Conservation (phyloP, 179 eudicot species). For the Beta lomatogona region DNA sequence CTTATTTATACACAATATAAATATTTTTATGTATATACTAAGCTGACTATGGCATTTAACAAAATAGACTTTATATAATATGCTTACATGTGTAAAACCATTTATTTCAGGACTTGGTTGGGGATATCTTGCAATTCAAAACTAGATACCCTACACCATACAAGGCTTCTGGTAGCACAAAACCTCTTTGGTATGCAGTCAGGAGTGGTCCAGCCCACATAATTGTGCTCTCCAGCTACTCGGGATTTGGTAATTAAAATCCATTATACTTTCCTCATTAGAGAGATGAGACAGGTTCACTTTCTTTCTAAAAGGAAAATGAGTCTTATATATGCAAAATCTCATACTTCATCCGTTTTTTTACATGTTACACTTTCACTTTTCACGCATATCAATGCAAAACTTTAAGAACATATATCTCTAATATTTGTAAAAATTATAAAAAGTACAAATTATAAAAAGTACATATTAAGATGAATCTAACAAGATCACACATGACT, state of each 20-base stretch:
- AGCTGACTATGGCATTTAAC: no score
- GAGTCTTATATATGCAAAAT: no score
- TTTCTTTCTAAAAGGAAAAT: neutral
- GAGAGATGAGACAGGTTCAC: conserved; percentile 55
- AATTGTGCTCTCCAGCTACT: conserved; percentile 82
- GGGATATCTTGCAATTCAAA: conserved; percentile 9
- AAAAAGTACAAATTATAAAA: no score
- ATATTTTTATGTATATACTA: no score
- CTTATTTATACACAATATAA: no score
- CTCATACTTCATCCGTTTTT: no score
- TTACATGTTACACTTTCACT: no score
- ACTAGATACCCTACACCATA: conserved; percentile 71
- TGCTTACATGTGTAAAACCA: neutral
- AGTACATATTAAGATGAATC: no score
- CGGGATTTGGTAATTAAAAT: conserved; percentile 54
- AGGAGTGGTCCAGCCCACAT: conserved; percentile 91
- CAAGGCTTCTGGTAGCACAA: conserved; percentile 60
- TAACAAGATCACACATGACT: no score
- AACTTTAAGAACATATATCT: no score
- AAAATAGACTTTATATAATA: neutral
- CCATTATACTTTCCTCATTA: conserved; percentile 57
- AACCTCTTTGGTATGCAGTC: conserved; percentile 82
- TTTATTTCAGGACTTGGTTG: conserved; percentile 15
- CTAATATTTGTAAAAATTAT: no score
- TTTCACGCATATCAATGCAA: no score